These are phyloP conservation scores for Cucurbita maxima DNA, from an alignment of 306 rosid species.

Conservation along the genomic window DNA sequence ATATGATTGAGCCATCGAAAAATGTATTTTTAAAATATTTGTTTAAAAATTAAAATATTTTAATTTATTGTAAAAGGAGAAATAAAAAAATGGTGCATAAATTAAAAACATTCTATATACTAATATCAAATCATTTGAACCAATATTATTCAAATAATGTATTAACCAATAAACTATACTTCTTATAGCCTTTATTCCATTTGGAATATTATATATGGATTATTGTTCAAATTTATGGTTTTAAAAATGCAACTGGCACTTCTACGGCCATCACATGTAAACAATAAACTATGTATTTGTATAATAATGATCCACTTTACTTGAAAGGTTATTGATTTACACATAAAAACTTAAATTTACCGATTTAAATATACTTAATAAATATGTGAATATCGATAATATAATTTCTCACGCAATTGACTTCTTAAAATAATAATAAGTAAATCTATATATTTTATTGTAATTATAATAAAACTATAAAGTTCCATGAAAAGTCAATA, in stretches of 20 bases:
- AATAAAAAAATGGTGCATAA: background rate
- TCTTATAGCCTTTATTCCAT: background rate
- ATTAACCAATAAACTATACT: too few relatives aligned
- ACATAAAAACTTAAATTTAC: too few relatives aligned
- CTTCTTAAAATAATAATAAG: too few relatives aligned
- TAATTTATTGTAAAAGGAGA: background rate
- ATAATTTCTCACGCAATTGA: too few relatives aligned
- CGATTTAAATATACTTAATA: too few relatives aligned
- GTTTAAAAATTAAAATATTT: background rate
- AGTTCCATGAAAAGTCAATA: background rate
- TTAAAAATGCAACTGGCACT: background rate
- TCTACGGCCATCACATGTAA: background rate
- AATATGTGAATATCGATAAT: too few relatives aligned
- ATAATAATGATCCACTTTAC: background rate
- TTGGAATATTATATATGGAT: background rate
- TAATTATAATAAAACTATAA: background rate
- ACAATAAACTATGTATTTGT: background rate
- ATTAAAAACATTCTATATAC: background rate
- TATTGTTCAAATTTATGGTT: background rate
- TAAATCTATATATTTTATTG: background rate
- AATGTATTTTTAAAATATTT: too few relatives aligned
- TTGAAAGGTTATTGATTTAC: too few relatives aligned
- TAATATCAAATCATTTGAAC: too few relatives aligned
- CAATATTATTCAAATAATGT: too few relatives aligned
- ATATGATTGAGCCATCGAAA: too few relatives aligned